Evolutionary conservation across 2,329 filamentous ascomycete species (phyloP).

Genomic region (Remersonia thermophila): DNA sequence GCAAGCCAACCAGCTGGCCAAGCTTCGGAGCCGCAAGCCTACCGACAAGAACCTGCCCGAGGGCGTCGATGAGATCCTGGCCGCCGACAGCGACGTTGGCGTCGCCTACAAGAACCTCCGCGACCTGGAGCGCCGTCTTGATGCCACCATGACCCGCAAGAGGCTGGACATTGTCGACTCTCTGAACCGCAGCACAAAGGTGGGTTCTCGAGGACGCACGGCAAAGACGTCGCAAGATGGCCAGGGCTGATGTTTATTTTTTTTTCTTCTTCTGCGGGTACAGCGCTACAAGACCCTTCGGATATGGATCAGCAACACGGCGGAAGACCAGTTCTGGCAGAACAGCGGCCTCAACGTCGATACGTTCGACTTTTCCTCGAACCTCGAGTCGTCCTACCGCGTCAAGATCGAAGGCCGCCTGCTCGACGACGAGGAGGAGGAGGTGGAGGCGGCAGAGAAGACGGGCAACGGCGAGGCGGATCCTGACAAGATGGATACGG

Average conservation of each 20-base stretch:
- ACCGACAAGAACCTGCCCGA: slow-evolving; percentile 94
- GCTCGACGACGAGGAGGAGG: slow-evolving; percentile 54
- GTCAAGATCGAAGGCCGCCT: slow-evolving; percentile 87
- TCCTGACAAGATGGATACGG: slow-evolving; percentile 45
- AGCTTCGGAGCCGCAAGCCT: slow-evolving; percentile 74
- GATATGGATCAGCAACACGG: slow-evolving; percentile 91
- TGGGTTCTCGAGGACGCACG: slow-evolving; percentile 20
- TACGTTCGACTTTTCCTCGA: slow-evolving; percentile 70
- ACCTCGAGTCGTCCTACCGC: slow-evolving; percentile 65
- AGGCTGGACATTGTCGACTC: slow-evolving; percentile 80
- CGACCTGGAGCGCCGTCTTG: slow-evolving; percentile 76
- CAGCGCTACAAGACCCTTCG: slow-evolving; percentile 73
- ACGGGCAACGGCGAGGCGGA: slow-evolving; percentile 28
- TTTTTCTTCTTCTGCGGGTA: neutral
- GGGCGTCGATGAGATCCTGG: slow-evolving; percentile 59
- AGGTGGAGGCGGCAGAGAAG: slow-evolving; percentile 28
- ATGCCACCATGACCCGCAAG: slow-evolving; percentile 91
- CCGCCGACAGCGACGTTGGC: slow-evolving; percentile 66
- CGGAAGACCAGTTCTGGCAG: slow-evolving; percentile 92
- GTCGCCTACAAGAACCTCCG: slow-evolving; percentile 72
- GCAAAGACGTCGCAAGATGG: too few species aligned
- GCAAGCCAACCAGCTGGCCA: slow-evolving; percentile 52
- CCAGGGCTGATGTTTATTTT: too few species aligned
- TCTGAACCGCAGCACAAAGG: slow-evolving; percentile 61
- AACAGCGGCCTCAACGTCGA: slow-evolving; percentile 54